Evolutionary conservation across 208 protist genomes (phyloP), one percentile per base, ranked within the genome.

Genomic region (Trypanosoma lewisi): DNA sequence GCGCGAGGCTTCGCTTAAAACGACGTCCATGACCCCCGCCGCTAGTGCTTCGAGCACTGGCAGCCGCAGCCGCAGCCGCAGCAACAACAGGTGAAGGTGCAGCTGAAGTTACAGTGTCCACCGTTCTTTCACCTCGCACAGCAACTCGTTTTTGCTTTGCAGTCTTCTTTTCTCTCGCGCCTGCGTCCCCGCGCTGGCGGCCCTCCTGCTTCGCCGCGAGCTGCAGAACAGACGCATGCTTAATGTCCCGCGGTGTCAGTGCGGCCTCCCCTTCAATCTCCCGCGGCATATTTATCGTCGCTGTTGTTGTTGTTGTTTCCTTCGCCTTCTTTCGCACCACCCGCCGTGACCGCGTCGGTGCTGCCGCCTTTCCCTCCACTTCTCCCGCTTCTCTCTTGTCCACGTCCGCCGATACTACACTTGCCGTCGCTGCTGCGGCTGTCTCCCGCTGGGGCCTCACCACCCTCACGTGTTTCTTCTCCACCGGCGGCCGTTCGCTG

Each of bases 401-500:
- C 4, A 14, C 42, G 9, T 1, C 4, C 12, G 25, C n/a, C 11
- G 19, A n/a, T 2, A 7, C 11, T 5, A 19, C 2, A 14, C 2
- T 62, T 25, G 36, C 21, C 44, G 44, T 16, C 44, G 9, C 14
- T 23, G 0, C 55, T 36, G 1, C 21, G 12, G 44, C 28, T 2
- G 23, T 28, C 28, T 30, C 42, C 21, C 16, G 21, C 14, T 21
- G n/a, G 3, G 21, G 42, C 2, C 7, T 57, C 60, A 65, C 62
- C 59, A 66, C 14, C 52, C 60, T 57, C 39, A 67, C 52, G 9
- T 64, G 63, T 54, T 74, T 80, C 48, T 62, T 31, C 48, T 31
- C 48, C 11, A 12, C 48, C 23, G 17, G 48, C 23, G 19, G 62
- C 41, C 39, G 34, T 55, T 39, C 60, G 17, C 16, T 21, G n/a